Evolutionary conservation across 495 filamentous ascomycete genomes (phyloP), one percentile per base, ranked within the genome.

Genomic region (Chaetomium cochliodes): DNA sequence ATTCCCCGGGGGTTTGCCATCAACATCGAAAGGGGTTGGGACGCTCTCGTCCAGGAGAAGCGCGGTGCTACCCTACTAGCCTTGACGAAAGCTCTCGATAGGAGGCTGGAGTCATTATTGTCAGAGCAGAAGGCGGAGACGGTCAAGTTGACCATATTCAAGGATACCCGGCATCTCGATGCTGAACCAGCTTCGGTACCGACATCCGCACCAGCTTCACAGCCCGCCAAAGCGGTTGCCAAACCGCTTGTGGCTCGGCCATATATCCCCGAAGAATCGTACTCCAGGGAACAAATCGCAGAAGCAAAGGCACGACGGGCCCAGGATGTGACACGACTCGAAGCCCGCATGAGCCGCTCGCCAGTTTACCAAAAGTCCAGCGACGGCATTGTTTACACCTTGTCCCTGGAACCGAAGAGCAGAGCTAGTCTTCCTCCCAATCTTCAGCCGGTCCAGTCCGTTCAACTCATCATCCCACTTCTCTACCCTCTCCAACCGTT

Each of bases 21-120:
- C 66, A 96, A 96, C 76, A 83, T 97, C 20, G 89, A 92, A 66
- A 79, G 78, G 65, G 92, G 92, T 1, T 97, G 92, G 76, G 85
- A 89, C 67, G 81, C 75, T 13, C 80, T 96, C 39, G 87, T 86
- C 8, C 72, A 84, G 52, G 84, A 82, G 18, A 79, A 79, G 51
- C 77, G 79, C 11, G 78, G 77, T 15, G 78, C 80, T 6, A 93
- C 88, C 0, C 74, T 97, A 15, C 78, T 96, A 33, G 77, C 78
- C 30, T 79, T 91, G 67, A 79, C 89, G 63, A 93, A 92, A 69
- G 81, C 78, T 11, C 79, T 97, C 6, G 92, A 97, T 70, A 87
- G 82, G 69, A 81, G 86, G 56, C 80, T 96, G 3, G 92, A 96
- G 69, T 73, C 76, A 5, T 82, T 96, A 26, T 77, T 97, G 41